A percentile compares a stretch with the other conserved stretches of the same genome.
Conservation (phyloP, 2,329 filamentous ascomycete genomes). For the Metarhizium sp. region DNA sequence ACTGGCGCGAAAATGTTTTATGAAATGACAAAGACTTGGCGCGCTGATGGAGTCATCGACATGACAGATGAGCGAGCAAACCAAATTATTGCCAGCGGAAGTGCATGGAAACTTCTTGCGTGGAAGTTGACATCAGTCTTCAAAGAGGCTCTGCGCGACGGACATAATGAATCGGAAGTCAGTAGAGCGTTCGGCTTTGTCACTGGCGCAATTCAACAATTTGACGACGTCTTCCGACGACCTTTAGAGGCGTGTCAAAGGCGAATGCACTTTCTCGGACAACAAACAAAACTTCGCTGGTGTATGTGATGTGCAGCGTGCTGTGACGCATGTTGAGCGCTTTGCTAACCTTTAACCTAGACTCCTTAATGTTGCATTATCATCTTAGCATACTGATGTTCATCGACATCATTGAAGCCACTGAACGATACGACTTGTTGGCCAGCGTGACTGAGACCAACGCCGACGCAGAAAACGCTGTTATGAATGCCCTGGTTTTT, state of each 20-base stretch:
- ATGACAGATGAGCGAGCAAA: conserved; percentile 23
- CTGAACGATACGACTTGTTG: conserved; percentile 17
- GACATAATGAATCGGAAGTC: conserved; percentile 20
- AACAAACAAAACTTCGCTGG: conserved; percentile 22
- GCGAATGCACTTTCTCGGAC: conserved; percentile 20
- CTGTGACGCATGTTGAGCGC: neutral
- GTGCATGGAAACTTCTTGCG: conserved; percentile 20
- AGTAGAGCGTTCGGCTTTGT: conserved; percentile 15
- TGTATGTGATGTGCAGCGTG: conserved; percentile 12
- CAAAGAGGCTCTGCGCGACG: conserved; percentile 22
- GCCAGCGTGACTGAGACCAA: conserved; percentile 14
- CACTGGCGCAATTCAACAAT: conserved; percentile 17
- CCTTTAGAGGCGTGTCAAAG: conserved; percentile 20
- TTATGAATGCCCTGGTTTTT: conserved; percentile 22
- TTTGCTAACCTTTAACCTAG: conserved; percentile 8
- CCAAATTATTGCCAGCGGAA: conserved; percentile 18
- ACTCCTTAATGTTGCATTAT: conserved; percentile 24
- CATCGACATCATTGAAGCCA: conserved; percentile 19
- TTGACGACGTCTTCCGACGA: conserved; percentile 17
- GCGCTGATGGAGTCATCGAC: conserved; percentile 11
- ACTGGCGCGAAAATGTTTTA: conserved; percentile 20
- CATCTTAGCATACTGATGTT: conserved; percentile 23
- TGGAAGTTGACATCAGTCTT: conserved; percentile 23
- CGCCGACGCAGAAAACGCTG: conserved; percentile 19
- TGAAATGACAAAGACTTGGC: conserved; percentile 17